Percentiles rank a stretch among this genome's conserved stretches.
Evolutionary conservation across 768 basidiomycete species (phyloP).

Genomic region (Strobilomyces dryophilus): DNA sequence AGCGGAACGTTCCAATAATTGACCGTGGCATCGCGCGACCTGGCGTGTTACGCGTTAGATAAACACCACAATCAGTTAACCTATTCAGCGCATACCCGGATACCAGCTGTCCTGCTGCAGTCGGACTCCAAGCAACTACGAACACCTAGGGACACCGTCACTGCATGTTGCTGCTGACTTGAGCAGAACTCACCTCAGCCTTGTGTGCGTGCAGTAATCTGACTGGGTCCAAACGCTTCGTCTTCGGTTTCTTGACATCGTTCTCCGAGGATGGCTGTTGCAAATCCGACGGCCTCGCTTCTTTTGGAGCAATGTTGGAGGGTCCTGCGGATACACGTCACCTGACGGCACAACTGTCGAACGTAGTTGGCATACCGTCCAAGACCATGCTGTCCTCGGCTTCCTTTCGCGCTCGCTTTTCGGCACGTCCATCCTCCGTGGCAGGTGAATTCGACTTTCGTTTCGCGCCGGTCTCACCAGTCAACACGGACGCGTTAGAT

Average conservation of each 20-base stretch:
- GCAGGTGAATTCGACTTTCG: constrained; percentile 50
- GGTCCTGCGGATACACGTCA: constrained; percentile 13
- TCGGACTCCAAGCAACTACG: constrained; percentile 77
- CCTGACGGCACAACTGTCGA: constrained; percentile 25
- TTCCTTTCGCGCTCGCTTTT: constrained; percentile 60
- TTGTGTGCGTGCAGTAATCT: constrained; percentile 55
- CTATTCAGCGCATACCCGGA: constrained; percentile 53
- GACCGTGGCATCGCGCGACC: constrained; percentile 74
- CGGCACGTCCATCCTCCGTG: constrained; percentile 45
- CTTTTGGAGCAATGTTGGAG: constrained; percentile 12
- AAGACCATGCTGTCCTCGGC: constrained; percentile 42
- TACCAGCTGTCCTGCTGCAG: constrained; percentile 52
- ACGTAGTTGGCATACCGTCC: constrained; percentile 33
- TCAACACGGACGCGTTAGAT: constrained; percentile 1
- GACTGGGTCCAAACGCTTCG: constrained; percentile 37
- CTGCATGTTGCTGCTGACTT: constrained; percentile 8
- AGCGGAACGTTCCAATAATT: constrained; percentile 68
- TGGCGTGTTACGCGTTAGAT: constrained; percentile 22
- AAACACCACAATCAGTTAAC: neutral
- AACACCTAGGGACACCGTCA: constrained; percentile 56
- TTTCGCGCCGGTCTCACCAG: constrained; percentile 34
- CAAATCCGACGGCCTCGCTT: constrained; percentile 18
- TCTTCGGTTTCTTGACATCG: constrained; percentile 32
- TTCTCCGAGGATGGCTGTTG: constrained; percentile 19
- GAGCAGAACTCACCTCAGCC: constrained; percentile 44